Evolutionary conservation across 106 monocot species (phyloP).

Genomic region (Apostasia ramifera): DNA sequence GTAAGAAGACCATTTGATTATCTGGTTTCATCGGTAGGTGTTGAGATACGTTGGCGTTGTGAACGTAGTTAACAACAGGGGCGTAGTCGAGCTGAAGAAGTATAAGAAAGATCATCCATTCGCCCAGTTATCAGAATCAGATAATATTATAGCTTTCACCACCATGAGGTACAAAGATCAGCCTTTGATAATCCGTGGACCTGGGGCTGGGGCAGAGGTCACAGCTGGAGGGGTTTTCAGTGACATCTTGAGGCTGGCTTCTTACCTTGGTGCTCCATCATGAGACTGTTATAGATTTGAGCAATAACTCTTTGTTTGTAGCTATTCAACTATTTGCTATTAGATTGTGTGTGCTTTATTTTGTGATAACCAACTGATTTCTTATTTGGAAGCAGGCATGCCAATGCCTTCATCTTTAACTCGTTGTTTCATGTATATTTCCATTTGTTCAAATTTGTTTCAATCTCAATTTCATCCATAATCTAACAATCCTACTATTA

Average conservation of each 20-base stretch:
- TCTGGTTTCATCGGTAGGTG: conserved; percentile 30
- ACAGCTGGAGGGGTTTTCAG: conserved; percentile 93
- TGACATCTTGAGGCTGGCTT: conserved; percentile 81
- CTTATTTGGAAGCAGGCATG: too few relatives aligned
- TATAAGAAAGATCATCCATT: conserved; percentile 89
- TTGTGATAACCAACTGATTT: too few relatives aligned
- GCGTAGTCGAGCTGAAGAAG: conserved; percentile 63
- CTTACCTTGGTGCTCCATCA: conserved; percentile 86
- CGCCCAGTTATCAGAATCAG: conserved; percentile 89
- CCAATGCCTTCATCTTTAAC: too few relatives aligned
- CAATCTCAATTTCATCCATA: too few relatives aligned
- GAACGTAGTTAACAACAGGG: conserved; percentile 46
- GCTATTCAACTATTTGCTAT: not conserved
- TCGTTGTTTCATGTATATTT: too few relatives aligned
- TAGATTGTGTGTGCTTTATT: too few relatives aligned
- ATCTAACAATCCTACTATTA: too few relatives aligned
- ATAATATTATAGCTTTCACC: conserved; percentile 96
- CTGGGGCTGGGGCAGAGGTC: conserved; percentile 90
- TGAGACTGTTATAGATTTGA: conserved; percentile 14
- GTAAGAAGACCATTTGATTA: too few relatives aligned
- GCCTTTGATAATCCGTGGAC: conserved; percentile 86
- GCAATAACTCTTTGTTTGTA: not conserved
- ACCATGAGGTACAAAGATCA: conserved; percentile 83
- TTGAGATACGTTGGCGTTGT: conserved; percentile 94
- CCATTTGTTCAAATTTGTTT: too few relatives aligned